Evolutionary conservation across 2,329 filamentous ascomycete species (phyloP), one percentile per base, ranked within the genome.

Genomic region (Phaeosphaeriaceae sp.): DNA sequence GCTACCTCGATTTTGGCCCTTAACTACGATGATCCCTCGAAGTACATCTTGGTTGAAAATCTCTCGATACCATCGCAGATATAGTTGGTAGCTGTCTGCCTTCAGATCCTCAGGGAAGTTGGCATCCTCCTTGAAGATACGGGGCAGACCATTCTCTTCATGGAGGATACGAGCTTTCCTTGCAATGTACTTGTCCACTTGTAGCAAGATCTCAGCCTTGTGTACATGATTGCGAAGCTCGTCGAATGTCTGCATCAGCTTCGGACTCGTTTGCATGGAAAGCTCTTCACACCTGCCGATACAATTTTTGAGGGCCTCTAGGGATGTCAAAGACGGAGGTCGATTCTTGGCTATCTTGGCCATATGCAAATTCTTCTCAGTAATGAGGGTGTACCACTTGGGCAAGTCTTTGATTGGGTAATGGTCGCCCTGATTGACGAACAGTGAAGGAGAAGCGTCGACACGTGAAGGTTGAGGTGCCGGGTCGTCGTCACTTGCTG

Each of bases 81-180:
- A 82, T 0, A 86, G 65, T 21, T 81, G 78, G 42, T 76, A 68
- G 0, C 82, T 78, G 55, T 86, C 83, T 0, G 79, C 78, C 19
- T 72, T 68, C 11, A 86, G 73, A 56, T 86, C 83, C 53, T 65
- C 77, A 0, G 83, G 83, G 41, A 80, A 82, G 0, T 65, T 19
- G 1, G 63, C 40, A 3, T 58, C 59, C 5, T 58, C 67, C 7
- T 20, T 48, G 61, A 84, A 83, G 11, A 85, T 78, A 0, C 71
- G 69, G 0, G 76, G 74, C 0, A 84, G 67, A 0, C 81, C 81
- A 4, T 47, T 58, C 1, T 78, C 68, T 1, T 41, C 21, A 31
- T 74, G 60, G 0, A 83, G 68, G 51, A 82, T 77, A 1, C 69
- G 63, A 1, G 71, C 66, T 44, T 73, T 74, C 1, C 73, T 69